Evolutionary conservation across 2,329 filamentous ascomycete species (phyloP).

Genomic region (Tolypocladium tundrense): DNA sequence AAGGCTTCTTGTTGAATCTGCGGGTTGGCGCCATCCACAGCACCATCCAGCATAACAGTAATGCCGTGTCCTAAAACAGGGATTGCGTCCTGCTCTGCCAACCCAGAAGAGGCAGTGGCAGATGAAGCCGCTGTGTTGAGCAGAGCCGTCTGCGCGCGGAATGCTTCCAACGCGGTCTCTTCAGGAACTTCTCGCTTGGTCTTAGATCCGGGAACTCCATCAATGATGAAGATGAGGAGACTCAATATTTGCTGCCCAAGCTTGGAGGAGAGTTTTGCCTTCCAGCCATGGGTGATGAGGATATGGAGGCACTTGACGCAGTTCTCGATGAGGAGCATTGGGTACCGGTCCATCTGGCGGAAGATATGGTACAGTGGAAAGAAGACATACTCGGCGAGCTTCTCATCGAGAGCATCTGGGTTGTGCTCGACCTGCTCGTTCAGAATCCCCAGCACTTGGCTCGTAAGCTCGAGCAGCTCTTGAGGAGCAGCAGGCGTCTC

Average conservation of each 20-base stretch:
- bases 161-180: constrained; percentile 64
- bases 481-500: constrained; percentile 29
- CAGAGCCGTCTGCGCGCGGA: constrained; percentile 58
- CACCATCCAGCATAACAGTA: constrained; percentile 65
- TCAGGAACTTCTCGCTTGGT: constrained; percentile 45
- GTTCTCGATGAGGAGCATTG: constrained; percentile 63
- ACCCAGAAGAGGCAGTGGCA: constrained; percentile 34
- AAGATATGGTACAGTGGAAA: constrained; percentile 86
- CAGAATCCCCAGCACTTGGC: constrained; percentile 36
- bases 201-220: constrained; percentile 51
- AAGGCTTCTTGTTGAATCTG: constrained; percentile 65
- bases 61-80: constrained; percentile 76
- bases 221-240: constrained; percentile 71
- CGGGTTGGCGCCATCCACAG: constrained; percentile 53
- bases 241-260: constrained; percentile 79
- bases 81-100: constrained; percentile 50
- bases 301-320: constrained; percentile 65
- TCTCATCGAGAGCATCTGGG: constrained; percentile 55
- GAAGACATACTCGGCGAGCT: constrained; percentile 88
- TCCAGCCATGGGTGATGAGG: constrained; percentile 73
- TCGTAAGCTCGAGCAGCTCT: constrained; percentile 34
- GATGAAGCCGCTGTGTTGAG: constrained; percentile 48
- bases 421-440: constrained; percentile 31
- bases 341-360: constrained; percentile 60
- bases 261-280: constrained; percentile 54